phyloP scores from a whole-genome alignment of 345 rosid genomes.

The Boechera retrofracta region DNA sequence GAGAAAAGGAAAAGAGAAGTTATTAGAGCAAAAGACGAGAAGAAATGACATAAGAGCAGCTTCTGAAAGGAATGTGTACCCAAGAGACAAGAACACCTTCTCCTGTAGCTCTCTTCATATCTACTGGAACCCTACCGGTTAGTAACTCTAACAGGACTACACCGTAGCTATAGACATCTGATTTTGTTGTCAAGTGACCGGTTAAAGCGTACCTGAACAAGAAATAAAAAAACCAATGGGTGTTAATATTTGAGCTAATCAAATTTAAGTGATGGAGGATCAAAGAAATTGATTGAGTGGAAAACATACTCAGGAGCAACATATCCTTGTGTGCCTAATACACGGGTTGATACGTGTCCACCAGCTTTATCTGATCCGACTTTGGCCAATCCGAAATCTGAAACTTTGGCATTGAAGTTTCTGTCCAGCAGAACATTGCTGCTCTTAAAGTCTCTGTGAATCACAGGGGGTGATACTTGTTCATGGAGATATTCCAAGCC shows the following conservation, averaged over 20 bases:
- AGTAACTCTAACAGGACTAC: constrained; percentile 91
- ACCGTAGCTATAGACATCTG: constrained; percentile 94
- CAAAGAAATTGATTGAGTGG: background rate
- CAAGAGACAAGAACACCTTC: constrained; percentile 90
- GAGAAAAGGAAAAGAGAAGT: background rate
- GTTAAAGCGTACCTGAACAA: constrained; percentile 82
- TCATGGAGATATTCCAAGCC: constrained; percentile 90
- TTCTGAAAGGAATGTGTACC: constrained; percentile 49
- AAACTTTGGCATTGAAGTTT: constrained; percentile 72
- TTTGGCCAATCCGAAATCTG: constrained; percentile 82
- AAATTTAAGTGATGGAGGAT: background rate
- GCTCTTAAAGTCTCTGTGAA: constrained; percentile 81
- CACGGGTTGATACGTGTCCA: constrained; percentile 78
- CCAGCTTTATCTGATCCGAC: constrained; percentile 77
- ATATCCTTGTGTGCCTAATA: constrained; percentile 82
- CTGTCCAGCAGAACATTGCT: constrained; percentile 74
- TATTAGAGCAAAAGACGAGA: constrained; percentile 1
- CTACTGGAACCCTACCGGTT: constrained; percentile 87
- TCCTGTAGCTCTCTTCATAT: constrained; percentile 78
- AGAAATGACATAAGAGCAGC: background rate
- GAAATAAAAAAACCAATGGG: background rate
- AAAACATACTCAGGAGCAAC: constrained; percentile 74
- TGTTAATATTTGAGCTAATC: background rate
- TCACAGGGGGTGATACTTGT: constrained; percentile 69
- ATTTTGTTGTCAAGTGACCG: constrained; percentile 90